These are phyloP conservation scores for Byssothecium circinans DNA, from an alignment of 2,329 filamentous ascomycete species.

Conservation along the genomic window DNA sequence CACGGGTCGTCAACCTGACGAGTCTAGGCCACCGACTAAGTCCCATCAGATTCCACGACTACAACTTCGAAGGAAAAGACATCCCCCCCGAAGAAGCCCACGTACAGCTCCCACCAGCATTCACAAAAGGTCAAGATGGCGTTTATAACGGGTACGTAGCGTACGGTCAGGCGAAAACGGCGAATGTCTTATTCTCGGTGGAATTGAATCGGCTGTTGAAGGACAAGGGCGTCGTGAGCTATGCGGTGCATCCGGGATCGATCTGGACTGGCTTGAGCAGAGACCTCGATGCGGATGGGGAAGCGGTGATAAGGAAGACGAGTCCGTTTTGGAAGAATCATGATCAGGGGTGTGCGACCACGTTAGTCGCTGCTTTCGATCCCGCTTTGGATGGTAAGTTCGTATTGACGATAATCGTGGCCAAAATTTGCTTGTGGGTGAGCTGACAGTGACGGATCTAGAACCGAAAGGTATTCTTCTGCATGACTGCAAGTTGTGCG, in stretches of 20 bases:
- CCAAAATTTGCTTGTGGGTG: not conserved
- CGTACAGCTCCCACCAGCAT: slow-evolving; percentile 18
- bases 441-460: slow-evolving; percentile 6
- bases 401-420: not conserved
- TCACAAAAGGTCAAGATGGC: slow-evolving; percentile 16
- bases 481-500: slow-evolving; percentile 30
- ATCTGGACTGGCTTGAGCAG: slow-evolving; percentile 34
- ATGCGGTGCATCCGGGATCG: slow-evolving; percentile 38
- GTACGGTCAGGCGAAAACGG: slow-evolving; percentile 37
- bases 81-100: slow-evolving; percentile 30
- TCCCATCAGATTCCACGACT: slow-evolving; percentile 48
- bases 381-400: slow-evolving; percentile 26
- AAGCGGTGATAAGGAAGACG: slow-evolving; percentile 27
- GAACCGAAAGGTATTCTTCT: slow-evolving; percentile 27
- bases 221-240: slow-evolving; percentile 27
- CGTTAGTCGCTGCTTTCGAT: slow-evolving; percentile 36
- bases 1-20: slow-evolving; percentile 34
- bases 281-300: slow-evolving; percentile 30
- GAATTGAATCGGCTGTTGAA: slow-evolving; percentile 22
- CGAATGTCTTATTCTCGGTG: slow-evolving; percentile 36
- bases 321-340: slow-evolving; percentile 37
- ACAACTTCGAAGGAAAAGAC: slow-evolving; percentile 42
- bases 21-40: slow-evolving; percentile 33
- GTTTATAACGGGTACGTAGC: slow-evolving; percentile 32
- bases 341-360: slow-evolving; percentile 36